phyloP scores from a whole-genome alignment of 1,139 yeast species.

The Pichia sp. region DNA sequence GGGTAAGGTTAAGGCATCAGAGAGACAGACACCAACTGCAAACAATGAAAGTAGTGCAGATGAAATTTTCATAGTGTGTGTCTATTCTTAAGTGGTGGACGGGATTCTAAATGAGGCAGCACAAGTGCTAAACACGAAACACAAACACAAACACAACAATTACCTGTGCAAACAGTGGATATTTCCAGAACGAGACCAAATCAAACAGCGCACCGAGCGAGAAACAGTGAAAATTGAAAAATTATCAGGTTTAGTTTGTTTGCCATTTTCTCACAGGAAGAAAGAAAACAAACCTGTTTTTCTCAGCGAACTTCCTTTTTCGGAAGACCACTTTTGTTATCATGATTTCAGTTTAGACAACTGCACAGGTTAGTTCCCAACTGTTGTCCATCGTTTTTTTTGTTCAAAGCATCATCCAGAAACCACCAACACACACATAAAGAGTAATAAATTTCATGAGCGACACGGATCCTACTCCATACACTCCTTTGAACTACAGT shows the following conservation, averaged over 20 bases:
- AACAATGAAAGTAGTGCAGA: not conserved
- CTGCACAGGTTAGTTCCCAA: not conserved
- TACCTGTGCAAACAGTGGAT: not conserved
- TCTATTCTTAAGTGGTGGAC: not conserved
- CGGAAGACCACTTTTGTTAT: not conserved
- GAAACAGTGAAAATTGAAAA: not conserved
- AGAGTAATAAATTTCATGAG: not conserved
- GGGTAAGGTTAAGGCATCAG: not conserved
- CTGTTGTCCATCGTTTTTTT: not conserved
- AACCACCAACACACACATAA: not conserved
- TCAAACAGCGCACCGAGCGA: not conserved
- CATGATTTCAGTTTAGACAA: not conserved
- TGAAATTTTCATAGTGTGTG: not conserved
- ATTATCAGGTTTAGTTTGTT: too few species aligned
- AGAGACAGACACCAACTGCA: not conserved
- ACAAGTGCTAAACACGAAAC: not conserved
- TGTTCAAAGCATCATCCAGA: not conserved
- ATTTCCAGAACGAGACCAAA: not conserved
- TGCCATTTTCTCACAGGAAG: too few species aligned
- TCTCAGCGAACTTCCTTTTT: not conserved
- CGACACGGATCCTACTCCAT: constrained; percentile 7
- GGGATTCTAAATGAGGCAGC: not conserved
- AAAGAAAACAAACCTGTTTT: too few species aligned
- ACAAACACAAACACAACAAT: not conserved
- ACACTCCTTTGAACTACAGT: constrained; percentile 5